Evolutionary conservation across 495 filamentous ascomycete species (phyloP).

Genomic region (Penicillium steckii): DNA sequence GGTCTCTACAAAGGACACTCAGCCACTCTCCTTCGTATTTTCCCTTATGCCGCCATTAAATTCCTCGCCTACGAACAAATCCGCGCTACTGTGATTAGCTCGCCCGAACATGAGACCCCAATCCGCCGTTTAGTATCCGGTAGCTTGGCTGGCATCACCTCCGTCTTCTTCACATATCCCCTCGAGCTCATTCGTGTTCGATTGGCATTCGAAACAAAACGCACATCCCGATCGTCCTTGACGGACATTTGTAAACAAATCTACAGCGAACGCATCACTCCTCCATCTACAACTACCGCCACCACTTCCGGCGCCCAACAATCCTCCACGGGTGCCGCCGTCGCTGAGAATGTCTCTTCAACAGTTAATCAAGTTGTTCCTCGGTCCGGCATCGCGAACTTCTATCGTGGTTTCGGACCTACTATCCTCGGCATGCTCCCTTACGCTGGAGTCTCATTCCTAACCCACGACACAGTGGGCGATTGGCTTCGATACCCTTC

Average conservation of each 20-base stretch:
- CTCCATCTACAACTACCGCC: slow-evolving; percentile 25
- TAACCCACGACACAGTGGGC: slow-evolving; percentile 85
- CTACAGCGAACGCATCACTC: slow-evolving; percentile 65
- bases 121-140: slow-evolving; percentile 76
- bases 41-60: slow-evolving; percentile 96
- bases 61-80: slow-evolving; percentile 98
- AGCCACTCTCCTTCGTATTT: slow-evolving; percentile 89
- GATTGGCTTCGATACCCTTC: slow-evolving; percentile 71
- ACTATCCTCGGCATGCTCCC: slow-evolving; percentile 93
- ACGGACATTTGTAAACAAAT: slow-evolving; percentile 74
- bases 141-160: slow-evolving; percentile 78
- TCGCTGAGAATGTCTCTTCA: slow-evolving; percentile 35
- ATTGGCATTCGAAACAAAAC: slow-evolving; percentile 87
- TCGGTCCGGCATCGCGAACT: slow-evolving; percentile 73
- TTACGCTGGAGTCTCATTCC: slow-evolving; percentile 95
- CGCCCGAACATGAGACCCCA: slow-evolving; percentile 71
- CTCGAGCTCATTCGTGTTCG: slow-evolving; percentile 90
- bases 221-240: slow-evolving; percentile 62
- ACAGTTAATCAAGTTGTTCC: slow-evolving; percentile 49
- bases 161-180: slow-evolving; percentile 94
- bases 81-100: slow-evolving; percentile 68
- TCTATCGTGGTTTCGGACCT: slow-evolving; percentile 90
- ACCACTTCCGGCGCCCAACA: slow-evolving; percentile 21
- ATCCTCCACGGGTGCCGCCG: slow-evolving; percentile 28
- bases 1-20: slow-evolving; percentile 93